Percentiles rank a stretch among this genome's conserved stretches.
phyloP scores from a whole-genome alignment of 768 basidiomycete genomes.

The Wakefieldia striispora region DNA sequence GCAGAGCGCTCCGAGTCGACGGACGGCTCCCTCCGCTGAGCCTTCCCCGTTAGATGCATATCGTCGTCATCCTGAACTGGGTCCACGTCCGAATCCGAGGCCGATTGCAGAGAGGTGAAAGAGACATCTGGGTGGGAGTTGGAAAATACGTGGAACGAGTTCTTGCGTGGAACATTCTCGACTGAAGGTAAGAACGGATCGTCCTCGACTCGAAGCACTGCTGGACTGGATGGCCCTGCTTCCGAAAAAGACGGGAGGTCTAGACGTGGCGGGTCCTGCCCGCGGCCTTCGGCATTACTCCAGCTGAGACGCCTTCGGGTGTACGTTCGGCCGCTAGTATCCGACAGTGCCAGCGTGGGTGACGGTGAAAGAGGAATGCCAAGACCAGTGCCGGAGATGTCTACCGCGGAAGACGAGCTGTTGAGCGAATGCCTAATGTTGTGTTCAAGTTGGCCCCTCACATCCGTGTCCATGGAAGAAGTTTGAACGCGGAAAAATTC shows the following conservation, averaged over 20 bases:
- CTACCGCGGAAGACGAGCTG: slow-evolving; percentile 55
- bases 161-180: slow-evolving; percentile 12
- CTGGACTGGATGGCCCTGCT: slow-evolving; percentile 17
- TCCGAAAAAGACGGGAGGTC: not conserved
- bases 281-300: slow-evolving; percentile 40
- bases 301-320: slow-evolving; percentile 60
- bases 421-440: slow-evolving; percentile 11
- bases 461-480: slow-evolving; percentile 14
- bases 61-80: slow-evolving; percentile 57
- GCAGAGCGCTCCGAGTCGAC: slow-evolving; percentile 51
- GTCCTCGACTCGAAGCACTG: slow-evolving; percentile 27
- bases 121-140: slow-evolving; percentile 48
- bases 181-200: slow-evolving; percentile 51
- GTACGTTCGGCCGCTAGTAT: slow-evolving; percentile 32
- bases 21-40: slow-evolving; percentile 25
- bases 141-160: slow-evolving; percentile 37
- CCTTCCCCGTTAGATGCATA: slow-evolving; percentile 52
- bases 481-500: not conserved
- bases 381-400: slow-evolving; percentile 50
- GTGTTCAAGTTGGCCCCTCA: slow-evolving; percentile 1
- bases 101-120: slow-evolving; percentile 48
- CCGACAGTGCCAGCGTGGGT: slow-evolving; percentile 40
- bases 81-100: slow-evolving; percentile 32
- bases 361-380: slow-evolving; percentile 46
- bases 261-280: slow-evolving; percentile 40